Evolutionary conservation across 352 stramenopile species (phyloP).

Genomic region (Phytophthora lateralis): DNA sequence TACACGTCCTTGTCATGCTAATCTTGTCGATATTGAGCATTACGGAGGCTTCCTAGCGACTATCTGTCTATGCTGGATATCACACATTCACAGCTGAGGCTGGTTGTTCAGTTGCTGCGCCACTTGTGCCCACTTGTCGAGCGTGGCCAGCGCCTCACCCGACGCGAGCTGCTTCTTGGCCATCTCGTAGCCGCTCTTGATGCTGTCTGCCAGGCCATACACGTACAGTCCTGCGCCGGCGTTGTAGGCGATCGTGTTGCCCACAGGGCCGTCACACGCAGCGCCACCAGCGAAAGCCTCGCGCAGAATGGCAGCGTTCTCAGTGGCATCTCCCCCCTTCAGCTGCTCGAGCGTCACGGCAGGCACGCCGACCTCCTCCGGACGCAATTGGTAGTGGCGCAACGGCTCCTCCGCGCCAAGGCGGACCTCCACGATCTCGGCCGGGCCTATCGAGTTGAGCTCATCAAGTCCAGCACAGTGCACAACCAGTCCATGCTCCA

Average conservation of each 20-base stretch:
- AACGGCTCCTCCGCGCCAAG: conserved; percentile 42
- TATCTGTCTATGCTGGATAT: conserved; percentile 21
- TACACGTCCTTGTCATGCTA: conserved; percentile 34
- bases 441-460: conserved; percentile 94
- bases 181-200: conserved; percentile 89
- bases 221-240: conserved; percentile 97
- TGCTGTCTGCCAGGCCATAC: conserved; percentile 91
- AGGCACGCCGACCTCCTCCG: conserved; percentile 89
- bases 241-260: conserved; percentile 98
- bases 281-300: conserved; percentile 84
- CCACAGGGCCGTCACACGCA: conserved; percentile 92
- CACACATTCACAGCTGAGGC: conserved; percentile 32
- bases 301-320: conserved; percentile 95
- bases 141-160: conserved; percentile 63
- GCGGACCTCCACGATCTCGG: conserved; percentile 84
- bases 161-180: conserved; percentile 74
- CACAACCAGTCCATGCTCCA: conserved; percentile 98
- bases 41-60: conserved; percentile 25
- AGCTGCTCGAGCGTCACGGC: conserved; percentile 93
- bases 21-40: conserved; percentile 23
- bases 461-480: conserved; percentile 99
- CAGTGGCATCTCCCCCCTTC: conserved; percentile 93
- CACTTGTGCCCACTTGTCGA: conserved; percentile 69
- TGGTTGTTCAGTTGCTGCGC: conserved; percentile 55
- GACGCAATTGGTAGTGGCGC: conserved; percentile 48